phyloP scores from a whole-genome alignment of 2,329 filamentous ascomycete species.

The Penicillium fuscoglaucum region DNA sequence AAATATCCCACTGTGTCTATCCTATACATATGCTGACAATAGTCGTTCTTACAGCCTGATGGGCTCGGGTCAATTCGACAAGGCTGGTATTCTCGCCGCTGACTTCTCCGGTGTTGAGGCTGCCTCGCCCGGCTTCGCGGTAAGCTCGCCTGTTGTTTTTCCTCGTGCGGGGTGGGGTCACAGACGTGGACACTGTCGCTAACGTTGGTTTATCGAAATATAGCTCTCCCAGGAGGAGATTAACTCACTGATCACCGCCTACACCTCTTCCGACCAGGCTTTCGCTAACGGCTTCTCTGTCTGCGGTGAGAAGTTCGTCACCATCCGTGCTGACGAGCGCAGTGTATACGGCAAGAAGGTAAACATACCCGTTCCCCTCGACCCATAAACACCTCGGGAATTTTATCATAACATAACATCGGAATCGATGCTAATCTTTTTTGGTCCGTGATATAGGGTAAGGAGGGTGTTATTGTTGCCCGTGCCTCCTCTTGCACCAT shows the following conservation, averaged over 20 bases:
- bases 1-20: not conserved
- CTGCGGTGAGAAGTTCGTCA: constrained; percentile 74
- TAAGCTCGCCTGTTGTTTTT: constrained; percentile 48
- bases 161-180: constrained; percentile 8
- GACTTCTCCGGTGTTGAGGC: constrained; percentile 84
- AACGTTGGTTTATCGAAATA: not conserved
- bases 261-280: constrained; percentile 51
- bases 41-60: constrained; percentile 63
- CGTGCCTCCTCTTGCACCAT: constrained; percentile 90
- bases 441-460: constrained; percentile 56
- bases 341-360: constrained; percentile 87
- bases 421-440: constrained; percentile 3
- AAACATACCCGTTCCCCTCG: constrained; percentile 17
- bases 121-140: constrained; percentile 66
- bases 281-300: constrained; percentile 71
- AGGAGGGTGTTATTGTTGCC: constrained; percentile 75
- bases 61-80: constrained; percentile 74
- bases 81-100: constrained; percentile 78
- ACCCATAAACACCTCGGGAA: constrained; percentile 27
- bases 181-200: not conserved
- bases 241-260: constrained; percentile 53
- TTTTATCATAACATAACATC: not conserved
- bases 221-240: constrained; percentile 58
- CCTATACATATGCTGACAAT: constrained; percentile 11
- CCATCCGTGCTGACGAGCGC: constrained; percentile 72